phyloP scores from a whole-genome alignment of 129 eudicot species.

The Helianthus annuus region DNA sequence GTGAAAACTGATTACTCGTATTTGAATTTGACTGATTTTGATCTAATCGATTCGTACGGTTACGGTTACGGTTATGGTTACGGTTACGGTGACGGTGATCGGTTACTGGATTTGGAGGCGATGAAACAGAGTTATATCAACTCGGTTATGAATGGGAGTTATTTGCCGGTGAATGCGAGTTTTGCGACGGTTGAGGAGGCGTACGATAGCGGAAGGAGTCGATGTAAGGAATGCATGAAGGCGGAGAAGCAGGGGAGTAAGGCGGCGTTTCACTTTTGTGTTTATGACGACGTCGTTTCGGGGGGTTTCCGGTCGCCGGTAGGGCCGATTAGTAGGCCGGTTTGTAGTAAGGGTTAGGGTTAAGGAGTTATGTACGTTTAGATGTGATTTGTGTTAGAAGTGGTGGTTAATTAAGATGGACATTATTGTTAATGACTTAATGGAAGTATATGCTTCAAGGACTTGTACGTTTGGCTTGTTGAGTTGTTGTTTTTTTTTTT shows the following conservation, averaged over 20 bases:
- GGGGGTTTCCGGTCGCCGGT: conserved; percentile 42
- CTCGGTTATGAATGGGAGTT: conserved; percentile 19
- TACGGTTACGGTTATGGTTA: conserved; percentile 13
- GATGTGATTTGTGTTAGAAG: too few species aligned
- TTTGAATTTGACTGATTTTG: conserved; percentile 31
- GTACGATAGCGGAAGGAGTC: background rate
- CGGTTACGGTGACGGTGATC: background rate
- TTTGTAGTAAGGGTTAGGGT: background rate
- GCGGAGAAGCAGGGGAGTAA: conserved; percentile 32
- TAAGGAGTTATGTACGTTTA: too few species aligned
- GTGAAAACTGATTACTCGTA: conserved; percentile 36
- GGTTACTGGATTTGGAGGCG: conserved; percentile 29
- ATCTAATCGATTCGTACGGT: conserved; percentile 18
- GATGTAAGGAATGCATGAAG: conserved; percentile 49
- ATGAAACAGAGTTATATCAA: conserved; percentile 34
- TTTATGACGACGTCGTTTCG: conserved; percentile 42
- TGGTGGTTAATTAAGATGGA: background rate
- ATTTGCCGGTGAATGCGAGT: conserved; percentile 1
- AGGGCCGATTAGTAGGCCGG: conserved; percentile 58
- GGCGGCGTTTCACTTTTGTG: conserved; percentile 61
- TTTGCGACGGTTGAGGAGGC: conserved; percentile 15
- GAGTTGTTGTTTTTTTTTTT: background rate
- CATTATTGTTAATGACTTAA: background rate
- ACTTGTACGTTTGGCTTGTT: background rate
- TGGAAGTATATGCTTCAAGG: background rate